Evolutionary conservation across 176 grass and related monocot species (phyloP).

Genomic region (Pontederia crassipes): DNA sequence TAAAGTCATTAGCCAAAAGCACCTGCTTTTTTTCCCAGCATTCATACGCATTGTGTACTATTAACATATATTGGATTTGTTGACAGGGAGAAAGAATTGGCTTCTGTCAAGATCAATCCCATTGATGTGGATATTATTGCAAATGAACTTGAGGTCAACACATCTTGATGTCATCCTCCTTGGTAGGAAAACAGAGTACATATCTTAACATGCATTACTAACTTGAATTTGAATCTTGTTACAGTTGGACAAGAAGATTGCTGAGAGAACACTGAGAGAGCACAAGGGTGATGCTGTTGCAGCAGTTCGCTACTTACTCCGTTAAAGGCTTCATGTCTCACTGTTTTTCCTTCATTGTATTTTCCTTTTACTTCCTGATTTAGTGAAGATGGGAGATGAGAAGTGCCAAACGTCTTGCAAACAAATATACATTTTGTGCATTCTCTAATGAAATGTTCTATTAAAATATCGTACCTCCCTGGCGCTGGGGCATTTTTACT

Average conservation of each 20-base stretch:
- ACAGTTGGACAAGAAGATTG: conserved; percentile 93
- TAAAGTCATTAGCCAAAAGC: too few relatives aligned
- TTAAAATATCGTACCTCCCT: too few relatives aligned
- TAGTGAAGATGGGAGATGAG: too few relatives aligned
- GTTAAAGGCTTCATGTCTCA: neutral
- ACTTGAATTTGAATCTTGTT: conserved; percentile 7
- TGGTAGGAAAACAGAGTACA: neutral
- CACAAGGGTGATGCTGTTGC: conserved; percentile 90
- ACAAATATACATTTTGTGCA: too few relatives aligned
- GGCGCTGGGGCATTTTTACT: too few relatives aligned
- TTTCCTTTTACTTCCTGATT: too few relatives aligned
- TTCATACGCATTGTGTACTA: neutral
- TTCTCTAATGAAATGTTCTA: too few relatives aligned
- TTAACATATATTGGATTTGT: neutral
- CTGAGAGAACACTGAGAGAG: conserved; percentile 84
- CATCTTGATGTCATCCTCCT: neutral
- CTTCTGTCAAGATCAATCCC: conserved; percentile 86
- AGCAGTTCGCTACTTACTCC: conserved; percentile 60
- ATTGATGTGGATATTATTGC: conserved; percentile 85
- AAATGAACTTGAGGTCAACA: conserved; percentile 76
- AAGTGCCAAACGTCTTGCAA: too few relatives aligned
- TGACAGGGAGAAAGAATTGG: conserved; percentile 89
- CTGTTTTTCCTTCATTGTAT: too few relatives aligned
- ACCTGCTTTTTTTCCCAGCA: neutral
- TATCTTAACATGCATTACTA: conserved; percentile 12